These are phyloP conservation scores for Penicillium flavigenum DNA, from an alignment of 495 filamentous ascomycete genomes.

Conservation along the genomic window DNA sequence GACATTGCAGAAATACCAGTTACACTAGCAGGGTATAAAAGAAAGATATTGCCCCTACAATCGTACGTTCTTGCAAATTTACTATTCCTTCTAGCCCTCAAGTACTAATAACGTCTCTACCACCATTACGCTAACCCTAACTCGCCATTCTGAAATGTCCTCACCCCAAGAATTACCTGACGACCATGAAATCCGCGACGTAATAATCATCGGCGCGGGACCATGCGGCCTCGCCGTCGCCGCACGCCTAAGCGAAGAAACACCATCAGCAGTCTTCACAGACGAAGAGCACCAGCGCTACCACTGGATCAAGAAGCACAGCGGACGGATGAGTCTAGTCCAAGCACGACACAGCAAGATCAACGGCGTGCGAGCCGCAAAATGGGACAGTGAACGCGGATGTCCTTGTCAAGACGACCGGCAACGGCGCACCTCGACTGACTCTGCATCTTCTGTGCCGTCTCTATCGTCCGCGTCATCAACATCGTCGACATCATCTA, in stretches of 20 bases:
- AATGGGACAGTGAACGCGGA: slow-evolving; percentile 28
- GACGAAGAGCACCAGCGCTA: slow-evolving; percentile 65
- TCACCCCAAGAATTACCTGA: not conserved
- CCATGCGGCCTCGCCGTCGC: slow-evolving; percentile 63
- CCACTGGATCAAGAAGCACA: slow-evolving; percentile 61
- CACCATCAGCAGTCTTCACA: slow-evolving; percentile 63
- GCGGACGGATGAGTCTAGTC: slow-evolving; percentile 45
- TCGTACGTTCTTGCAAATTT: not conserved
- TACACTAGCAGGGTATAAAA: slow-evolving; percentile 10
- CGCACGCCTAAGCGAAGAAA: slow-evolving; percentile 57
- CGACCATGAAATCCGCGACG: slow-evolving; percentile 45
- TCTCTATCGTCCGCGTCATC: slow-evolving; percentile 24
- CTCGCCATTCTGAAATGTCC: not conserved
- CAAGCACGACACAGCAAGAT: slow-evolving; percentile 31
- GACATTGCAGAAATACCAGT: slow-evolving; percentile 23
- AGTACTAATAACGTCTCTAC: not conserved
- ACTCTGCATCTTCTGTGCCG: slow-evolving; percentile 29
- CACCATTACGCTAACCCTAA: not conserved
- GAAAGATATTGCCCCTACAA: not conserved
- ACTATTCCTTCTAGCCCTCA: not conserved
- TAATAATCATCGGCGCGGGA: slow-evolving; percentile 63
- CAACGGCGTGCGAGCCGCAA: slow-evolving; percentile 33
- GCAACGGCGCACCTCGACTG: slow-evolving; percentile 27
- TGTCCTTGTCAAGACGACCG: slow-evolving; percentile 19
- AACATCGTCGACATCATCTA: slow-evolving; percentile 31